Evolutionary conservation across 1,284 basidiomycete genomes (phyloP).

Genomic region (Agroathelia rolfsii): DNA sequence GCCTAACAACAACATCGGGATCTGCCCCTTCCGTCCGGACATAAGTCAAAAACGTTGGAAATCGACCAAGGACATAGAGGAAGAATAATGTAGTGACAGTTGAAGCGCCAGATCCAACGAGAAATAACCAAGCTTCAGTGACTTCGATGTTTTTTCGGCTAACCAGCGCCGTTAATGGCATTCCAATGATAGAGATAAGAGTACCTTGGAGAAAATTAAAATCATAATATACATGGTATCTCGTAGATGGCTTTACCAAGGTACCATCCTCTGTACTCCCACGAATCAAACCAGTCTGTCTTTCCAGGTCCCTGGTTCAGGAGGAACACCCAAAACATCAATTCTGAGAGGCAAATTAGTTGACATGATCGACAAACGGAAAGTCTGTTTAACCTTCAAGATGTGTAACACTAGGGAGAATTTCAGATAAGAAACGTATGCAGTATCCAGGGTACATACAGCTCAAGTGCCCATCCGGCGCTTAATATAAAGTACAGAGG

Average conservation of each 20-base stretch:
- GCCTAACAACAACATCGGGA: conserved; percentile 56
- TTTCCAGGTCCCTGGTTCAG: conserved; percentile 59
- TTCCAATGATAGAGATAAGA: conserved; percentile 46
- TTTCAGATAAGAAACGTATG: not conserved
- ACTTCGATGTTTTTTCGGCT: conserved; percentile 41
- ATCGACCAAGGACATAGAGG: conserved; percentile 53
- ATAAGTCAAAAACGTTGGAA: conserved; percentile 55
- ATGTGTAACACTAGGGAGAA: conserved; percentile 64
- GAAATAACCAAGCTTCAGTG: conserved; percentile 59
- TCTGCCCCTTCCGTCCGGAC: conserved; percentile 63
- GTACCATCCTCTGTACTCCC: conserved; percentile 55
- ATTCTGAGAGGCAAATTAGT: conserved; percentile 31
- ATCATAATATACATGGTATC: conserved; percentile 1
- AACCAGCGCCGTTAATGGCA: conserved; percentile 56
- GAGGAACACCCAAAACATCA: conserved; percentile 70
- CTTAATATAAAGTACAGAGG: conserved; percentile 60
- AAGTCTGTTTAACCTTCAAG: conserved; percentile 47
- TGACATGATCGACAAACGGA: conserved; percentile 6
- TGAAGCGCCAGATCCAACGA: conserved; percentile 54
- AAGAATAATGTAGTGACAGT: conserved; percentile 56
- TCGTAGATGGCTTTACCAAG: conserved; percentile 30
- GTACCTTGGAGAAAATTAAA: conserved; percentile 36
- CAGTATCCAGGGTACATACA: conserved; percentile 32
- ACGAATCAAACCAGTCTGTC: conserved; percentile 60
- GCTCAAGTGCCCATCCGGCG: conserved; percentile 59